phyloP scores from a whole-genome alignment of 768 basidiomycete species.

The Heimioporus sp. region DNA sequence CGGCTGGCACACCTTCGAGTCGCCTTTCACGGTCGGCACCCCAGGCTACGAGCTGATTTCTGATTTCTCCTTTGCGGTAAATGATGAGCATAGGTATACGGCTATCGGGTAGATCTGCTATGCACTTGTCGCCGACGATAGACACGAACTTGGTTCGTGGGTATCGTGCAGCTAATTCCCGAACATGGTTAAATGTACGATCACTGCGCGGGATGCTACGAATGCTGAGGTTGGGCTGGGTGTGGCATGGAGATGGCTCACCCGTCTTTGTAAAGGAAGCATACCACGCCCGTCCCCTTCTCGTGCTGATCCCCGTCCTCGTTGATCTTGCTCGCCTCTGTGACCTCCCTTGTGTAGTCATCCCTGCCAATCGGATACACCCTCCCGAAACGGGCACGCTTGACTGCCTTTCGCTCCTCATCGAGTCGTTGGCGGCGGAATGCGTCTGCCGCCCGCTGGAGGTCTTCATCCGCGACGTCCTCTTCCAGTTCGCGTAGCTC shows the following conservation, averaged over 20 bases:
- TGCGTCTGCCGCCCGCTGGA: slow-evolving; percentile 67
- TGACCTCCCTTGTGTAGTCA: slow-evolving; percentile 94
- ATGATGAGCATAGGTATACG: slow-evolving; percentile 90
- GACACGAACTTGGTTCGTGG: slow-evolving; percentile 95
- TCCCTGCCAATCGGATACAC: slow-evolving; percentile 89
- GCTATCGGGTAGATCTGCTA: slow-evolving; percentile 91
- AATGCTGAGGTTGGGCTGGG: not conserved
- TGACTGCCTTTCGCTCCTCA: slow-evolving; percentile 57
- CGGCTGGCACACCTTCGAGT: slow-evolving; percentile 61
- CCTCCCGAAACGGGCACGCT: slow-evolving; percentile 72
- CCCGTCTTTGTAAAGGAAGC: slow-evolving; percentile 95
- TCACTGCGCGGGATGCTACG: slow-evolving; percentile 78
- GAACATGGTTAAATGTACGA: slow-evolving; percentile 67
- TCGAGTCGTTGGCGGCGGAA: slow-evolving; percentile 63
- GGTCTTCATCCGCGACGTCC: slow-evolving; percentile 73
- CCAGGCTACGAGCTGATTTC: slow-evolving; percentile 83
- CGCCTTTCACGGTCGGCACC: slow-evolving; percentile 74
- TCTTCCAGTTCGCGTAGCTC: slow-evolving; percentile 71
- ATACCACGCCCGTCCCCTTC: slow-evolving; percentile 88
- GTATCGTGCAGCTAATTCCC: slow-evolving; percentile 72
- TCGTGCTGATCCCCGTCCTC: slow-evolving; percentile 64
- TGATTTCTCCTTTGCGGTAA: slow-evolving; percentile 90
- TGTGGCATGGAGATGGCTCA: slow-evolving; percentile 37
- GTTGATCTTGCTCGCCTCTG: slow-evolving; percentile 79
- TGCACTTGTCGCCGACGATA: slow-evolving; percentile 93